Evolutionary conservation across 345 rosid genomes (phyloP).

Genomic region (Populus nigra): DNA sequence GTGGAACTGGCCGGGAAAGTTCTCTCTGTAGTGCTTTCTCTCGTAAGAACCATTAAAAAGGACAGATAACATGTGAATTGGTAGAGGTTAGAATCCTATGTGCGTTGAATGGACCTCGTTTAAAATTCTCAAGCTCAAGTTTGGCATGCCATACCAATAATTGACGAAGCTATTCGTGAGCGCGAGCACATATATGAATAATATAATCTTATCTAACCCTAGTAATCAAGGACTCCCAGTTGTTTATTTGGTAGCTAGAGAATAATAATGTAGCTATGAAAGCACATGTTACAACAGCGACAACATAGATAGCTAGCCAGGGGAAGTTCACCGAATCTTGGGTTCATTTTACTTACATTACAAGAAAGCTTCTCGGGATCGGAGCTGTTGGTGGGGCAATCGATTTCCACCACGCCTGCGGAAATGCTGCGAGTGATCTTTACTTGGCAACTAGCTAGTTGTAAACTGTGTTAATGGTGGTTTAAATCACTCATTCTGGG

Average conservation of each 20-base stretch:
- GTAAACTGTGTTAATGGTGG: background rate
- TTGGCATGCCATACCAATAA: constrained; percentile 31
- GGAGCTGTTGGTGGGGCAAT: constrained; percentile 26
- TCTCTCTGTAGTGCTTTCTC: constrained; percentile 22
- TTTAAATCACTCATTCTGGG: constrained; percentile 7
- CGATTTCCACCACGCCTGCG: constrained; percentile 18
- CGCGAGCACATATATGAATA: background rate
- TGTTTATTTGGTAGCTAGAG: constrained; percentile 2
- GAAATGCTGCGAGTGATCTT: constrained; percentile 10
- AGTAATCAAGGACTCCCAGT: background rate
- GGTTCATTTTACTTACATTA: constrained; percentile 13
- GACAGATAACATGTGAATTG: constrained; percentile 34
- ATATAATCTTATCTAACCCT: background rate
- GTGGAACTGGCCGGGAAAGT: constrained; percentile 25
- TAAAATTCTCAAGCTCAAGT: constrained; percentile 8
- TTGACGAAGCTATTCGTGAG: constrained; percentile 12
- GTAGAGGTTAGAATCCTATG: constrained; percentile 57
- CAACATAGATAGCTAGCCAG: background rate
- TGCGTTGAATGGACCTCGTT: constrained; percentile 36
- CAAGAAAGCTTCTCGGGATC: constrained; percentile 34
- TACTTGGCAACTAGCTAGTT: constrained; percentile 14
- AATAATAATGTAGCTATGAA: constrained; percentile 6
- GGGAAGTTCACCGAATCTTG: constrained; percentile 29
- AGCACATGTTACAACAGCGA: constrained; percentile 8
- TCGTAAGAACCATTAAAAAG: constrained; percentile 11